Base-by-base conservation (phyloP, 805 yeast species). In the Teunomyces stri region DNA sequence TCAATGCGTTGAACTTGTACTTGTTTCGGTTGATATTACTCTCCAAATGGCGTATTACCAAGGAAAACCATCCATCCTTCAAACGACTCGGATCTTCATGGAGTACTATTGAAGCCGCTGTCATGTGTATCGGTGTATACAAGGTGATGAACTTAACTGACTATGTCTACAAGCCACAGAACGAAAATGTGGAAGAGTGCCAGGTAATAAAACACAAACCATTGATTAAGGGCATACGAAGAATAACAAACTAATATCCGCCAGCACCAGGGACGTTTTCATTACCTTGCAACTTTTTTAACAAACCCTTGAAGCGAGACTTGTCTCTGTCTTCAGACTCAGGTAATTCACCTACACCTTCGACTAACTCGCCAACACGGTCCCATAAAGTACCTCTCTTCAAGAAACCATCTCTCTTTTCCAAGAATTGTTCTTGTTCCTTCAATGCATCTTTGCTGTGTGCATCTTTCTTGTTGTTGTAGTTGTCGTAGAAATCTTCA, bases 401-500 rank as follows among this genome's bases (percentile, higher is more conserved):
- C 58, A 77, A 78, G 61, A 69, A 82, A 27, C 78, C 77, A 63
- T 90, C 96, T 63, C 94, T 84, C 59, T 85, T 82, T 47, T 77
- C 80, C 51, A 87, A 64, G 62, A 85, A 90, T 50, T 79, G 81
- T 54, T 80, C 82, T 56, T 89, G 88, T 56, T 86, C 94, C 44
- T 74, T 72, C 62, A 76, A 74, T 10, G 87, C 84, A 49, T 78
- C 76, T 50, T 80, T 83, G 47, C 84, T 70, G 44, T 82, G 80
- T 54, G 78, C 78, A 45, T 89, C 92, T 66, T 83, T 86, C 72
- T 91, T 91, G 61, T 77, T 74, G 70, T 89, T 90, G 75, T 92
- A 92, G 61, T 84, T 85, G 58, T 89, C 96, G 67, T 92, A 92
- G 66, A 92, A 92, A 53, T 87, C 96, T 64, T 92, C 97, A 60